Conservation (phyloP, 1,139 yeast genomes). For the Hyphopichia khmerensis region DNA sequence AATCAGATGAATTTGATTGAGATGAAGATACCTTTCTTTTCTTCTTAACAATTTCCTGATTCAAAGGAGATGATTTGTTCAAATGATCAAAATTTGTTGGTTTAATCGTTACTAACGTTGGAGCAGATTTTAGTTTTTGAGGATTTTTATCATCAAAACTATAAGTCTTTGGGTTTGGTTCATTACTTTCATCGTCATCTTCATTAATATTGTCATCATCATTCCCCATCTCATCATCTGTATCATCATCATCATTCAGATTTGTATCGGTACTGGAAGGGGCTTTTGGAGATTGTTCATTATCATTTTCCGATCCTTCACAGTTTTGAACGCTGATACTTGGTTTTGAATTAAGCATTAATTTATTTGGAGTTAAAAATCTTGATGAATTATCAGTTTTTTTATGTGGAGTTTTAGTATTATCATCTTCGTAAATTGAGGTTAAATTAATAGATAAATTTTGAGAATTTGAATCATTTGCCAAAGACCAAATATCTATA, state of each 20-base stretch:
- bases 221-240: neutral
- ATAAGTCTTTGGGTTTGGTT: neutral
- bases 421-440: constrained; percentile 27
- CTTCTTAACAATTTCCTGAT: constrained; percentile 1
- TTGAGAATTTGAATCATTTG: constrained; percentile 20
- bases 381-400: constrained; percentile 5
- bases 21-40: constrained; percentile 5
- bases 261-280: neutral
- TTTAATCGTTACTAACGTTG: constrained; percentile 6
- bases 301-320: constrained; percentile 1
- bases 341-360: constrained; percentile 7
- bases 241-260: neutral
- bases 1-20: constrained; percentile 14
- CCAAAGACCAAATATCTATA: constrained; percentile 34
- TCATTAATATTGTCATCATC: neutral
- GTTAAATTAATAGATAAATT: constrained; percentile 23
- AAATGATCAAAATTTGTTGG: constrained; percentile 3
- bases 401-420: neutral
- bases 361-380: constrained; percentile 36
- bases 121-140: constrained; percentile 8
- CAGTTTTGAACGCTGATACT: neutral
- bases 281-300: neutral
- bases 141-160: neutral
- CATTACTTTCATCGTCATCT: neutral
- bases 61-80: neutral